Conservation (phyloP, 176 grass and related monocot species). For the Saccharum officinarum region DNA sequence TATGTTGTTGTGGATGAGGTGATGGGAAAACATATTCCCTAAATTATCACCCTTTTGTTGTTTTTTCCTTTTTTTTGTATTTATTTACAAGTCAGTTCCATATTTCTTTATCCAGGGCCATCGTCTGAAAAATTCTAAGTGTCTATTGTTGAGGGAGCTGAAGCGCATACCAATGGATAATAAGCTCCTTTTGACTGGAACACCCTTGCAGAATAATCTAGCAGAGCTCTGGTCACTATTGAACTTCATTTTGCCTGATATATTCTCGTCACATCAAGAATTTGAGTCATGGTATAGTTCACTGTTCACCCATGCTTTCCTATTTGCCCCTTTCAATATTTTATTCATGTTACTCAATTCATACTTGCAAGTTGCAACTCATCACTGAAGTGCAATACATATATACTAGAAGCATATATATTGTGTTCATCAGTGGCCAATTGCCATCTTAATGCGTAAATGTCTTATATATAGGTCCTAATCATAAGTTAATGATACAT, state of each 20-base stretch:
- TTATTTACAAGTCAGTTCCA: neutral
- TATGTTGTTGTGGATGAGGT: slow-evolving; percentile 99
- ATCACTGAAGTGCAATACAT: neutral
- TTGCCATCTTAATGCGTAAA: neutral
- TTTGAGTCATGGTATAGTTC: slow-evolving; percentile 94
- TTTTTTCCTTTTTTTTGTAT: neutral
- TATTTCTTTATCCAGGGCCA: slow-evolving; percentile 62
- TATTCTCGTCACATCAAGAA: slow-evolving; percentile 89
- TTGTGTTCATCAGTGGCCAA: neutral
- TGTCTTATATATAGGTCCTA: neutral
- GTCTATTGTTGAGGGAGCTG: slow-evolving; percentile 69
- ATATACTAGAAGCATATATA: neutral
- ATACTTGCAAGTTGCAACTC: neutral
- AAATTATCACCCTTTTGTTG: slow-evolving; percentile 6
- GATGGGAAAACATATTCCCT: slow-evolving; percentile 9
- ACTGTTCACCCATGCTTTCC: neutral
- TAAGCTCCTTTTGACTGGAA: slow-evolving; percentile 95
- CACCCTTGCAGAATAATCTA: slow-evolving; percentile 96
- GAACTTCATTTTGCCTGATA: slow-evolving; percentile 98
- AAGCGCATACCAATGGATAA: slow-evolving; percentile 88
- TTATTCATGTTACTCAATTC: neutral
- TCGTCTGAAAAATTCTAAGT: slow-evolving; percentile 91
- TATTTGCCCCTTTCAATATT: neutral
- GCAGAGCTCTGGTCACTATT: slow-evolving; percentile 93
- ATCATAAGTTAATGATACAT: neutral